Conservation (phyloP, 192 early-diverging fungal species). For the Kappamyces sp. region DNA sequence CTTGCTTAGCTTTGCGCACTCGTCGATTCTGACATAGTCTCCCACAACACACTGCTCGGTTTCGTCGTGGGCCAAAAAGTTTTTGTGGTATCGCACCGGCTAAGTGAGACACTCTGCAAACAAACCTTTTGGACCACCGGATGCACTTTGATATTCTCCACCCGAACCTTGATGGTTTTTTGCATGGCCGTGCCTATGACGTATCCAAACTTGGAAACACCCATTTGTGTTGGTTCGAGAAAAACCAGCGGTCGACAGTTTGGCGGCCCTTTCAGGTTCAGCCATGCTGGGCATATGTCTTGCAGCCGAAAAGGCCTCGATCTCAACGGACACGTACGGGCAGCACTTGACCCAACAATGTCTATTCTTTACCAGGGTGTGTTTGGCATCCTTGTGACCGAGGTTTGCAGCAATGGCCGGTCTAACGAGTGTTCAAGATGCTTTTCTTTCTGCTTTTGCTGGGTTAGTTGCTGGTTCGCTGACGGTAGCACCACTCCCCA, state of each 20-base stretch:
- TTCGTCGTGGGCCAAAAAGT: slow-evolving; percentile 85
- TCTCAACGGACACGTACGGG: too few species aligned
- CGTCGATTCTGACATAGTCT: slow-evolving; percentile 88
- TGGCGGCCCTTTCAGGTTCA: too few species aligned
- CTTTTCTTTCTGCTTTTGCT: slow-evolving; percentile 23
- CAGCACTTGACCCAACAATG: slow-evolving; percentile 7
- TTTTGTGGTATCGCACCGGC: slow-evolving; percentile 76
- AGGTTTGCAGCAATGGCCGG: slow-evolving; percentile 13
- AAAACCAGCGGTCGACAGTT: neutral
- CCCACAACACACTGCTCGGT: slow-evolving; percentile 74
- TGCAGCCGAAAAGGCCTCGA: too few species aligned
- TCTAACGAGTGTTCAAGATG: slow-evolving; percentile 19
- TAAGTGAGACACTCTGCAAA: slow-evolving; percentile 26
- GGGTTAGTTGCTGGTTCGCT: slow-evolving; percentile 1
- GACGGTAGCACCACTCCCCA: slow-evolving; percentile 19
- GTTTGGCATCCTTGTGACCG: slow-evolving; percentile 21
- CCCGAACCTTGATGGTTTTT: slow-evolving; percentile 87
- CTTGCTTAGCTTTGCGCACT: slow-evolving; percentile 80
- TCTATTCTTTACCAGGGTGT: slow-evolving; percentile 30
- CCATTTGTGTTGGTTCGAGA: slow-evolving; percentile 1
- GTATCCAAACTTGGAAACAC: slow-evolving; percentile 50
- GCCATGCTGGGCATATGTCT: too few species aligned
- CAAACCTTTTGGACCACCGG: slow-evolving; percentile 78
- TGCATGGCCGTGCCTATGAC: slow-evolving; percentile 83
- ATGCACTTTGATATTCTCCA: slow-evolving; percentile 69